These are phyloP conservation scores for Talaromyces adpressus DNA, from an alignment of 495 filamentous ascomycete species.

Conservation along the genomic window DNA sequence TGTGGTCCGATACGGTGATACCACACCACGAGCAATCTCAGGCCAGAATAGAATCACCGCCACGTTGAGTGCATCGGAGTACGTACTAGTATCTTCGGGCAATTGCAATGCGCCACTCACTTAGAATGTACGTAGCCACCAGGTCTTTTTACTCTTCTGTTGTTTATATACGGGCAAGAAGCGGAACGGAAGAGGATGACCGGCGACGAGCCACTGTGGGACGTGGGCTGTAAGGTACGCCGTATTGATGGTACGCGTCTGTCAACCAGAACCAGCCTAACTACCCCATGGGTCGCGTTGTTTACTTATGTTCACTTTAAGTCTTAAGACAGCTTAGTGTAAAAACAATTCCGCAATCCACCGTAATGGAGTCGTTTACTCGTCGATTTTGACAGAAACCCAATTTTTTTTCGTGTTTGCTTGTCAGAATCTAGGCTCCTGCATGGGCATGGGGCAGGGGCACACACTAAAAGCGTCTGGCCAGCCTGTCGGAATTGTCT, in stretches of 20 bases:
- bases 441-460: not conserved
- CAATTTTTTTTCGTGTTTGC: not conserved
- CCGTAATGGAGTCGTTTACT: not conserved
- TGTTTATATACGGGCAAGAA: not conserved
- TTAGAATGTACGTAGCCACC: not conserved
- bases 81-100: not conserved
- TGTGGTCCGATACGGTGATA: not conserved
- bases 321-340: not conserved
- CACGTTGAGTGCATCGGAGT: not conserved
- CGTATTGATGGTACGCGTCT: not conserved
- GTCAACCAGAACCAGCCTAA: not conserved
- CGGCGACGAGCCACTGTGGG: not conserved
- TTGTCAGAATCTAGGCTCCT: not conserved
- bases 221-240: not conserved
- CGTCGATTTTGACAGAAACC: not conserved
- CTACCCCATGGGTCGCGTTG: conserved; percentile 2
- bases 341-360: not conserved
- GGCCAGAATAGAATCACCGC: not conserved
- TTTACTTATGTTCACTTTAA: not conserved
- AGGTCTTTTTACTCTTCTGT: not conserved
- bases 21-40: not conserved
- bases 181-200: no score
- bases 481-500: conserved; percentile 2
- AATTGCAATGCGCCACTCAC: not conserved
- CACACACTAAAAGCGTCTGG: not conserved